Evolutionary conservation across 192 early-diverging fungal genomes (phyloP), one percentile per base, ranked within the genome.

Genomic region (Umbelopsis vinacea): DNA sequence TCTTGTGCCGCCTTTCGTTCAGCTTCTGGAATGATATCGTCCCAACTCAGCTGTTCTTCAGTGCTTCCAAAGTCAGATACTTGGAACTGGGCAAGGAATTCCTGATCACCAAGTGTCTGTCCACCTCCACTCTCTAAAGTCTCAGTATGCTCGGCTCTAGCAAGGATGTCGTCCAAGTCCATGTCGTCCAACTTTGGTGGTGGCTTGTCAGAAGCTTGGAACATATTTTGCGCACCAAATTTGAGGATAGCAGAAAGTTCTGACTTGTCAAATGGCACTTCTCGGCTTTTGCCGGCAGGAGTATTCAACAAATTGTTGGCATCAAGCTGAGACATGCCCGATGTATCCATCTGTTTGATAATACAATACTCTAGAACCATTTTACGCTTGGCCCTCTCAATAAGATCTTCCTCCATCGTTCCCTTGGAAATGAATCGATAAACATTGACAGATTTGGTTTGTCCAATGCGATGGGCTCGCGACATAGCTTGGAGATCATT

Each of bases 361-460:
- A 99, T 96, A 76, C 94, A 96, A 83, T 98, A 98, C 81, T 99
- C 98, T 8, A 99, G 85, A 24, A 99, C 96, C 97, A 98, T 98
- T 81, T 99, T 99, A 75, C 95, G 87, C 76, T 99, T 99, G 35
- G 98, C 98, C 10, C 98, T 91, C 78, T 99, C 98, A 45, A 98
- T 88, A 70, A 99, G 96, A 53, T 97, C 94, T 81, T 99, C 98
- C 77, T 99, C 98, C 72, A 99, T 96, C 0, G 96, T 96, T 71
- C 93, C 97, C 74, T 97, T 95, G 35, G 96, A 93, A 14, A 99
- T 92, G 77, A 99, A 95, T 33, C 98, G 90, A 79, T 98, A 99
- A 7, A 99, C 97, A 53, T 97, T 95, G 15, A 99, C 98, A 21
- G 90, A 86, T 71, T 96, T 97, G 77, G 93, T 99, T 77, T 99